Evolutionary conservation across 2,329 filamentous ascomycete genomes (phyloP).

Genomic region (Shiraia sp.): DNA sequence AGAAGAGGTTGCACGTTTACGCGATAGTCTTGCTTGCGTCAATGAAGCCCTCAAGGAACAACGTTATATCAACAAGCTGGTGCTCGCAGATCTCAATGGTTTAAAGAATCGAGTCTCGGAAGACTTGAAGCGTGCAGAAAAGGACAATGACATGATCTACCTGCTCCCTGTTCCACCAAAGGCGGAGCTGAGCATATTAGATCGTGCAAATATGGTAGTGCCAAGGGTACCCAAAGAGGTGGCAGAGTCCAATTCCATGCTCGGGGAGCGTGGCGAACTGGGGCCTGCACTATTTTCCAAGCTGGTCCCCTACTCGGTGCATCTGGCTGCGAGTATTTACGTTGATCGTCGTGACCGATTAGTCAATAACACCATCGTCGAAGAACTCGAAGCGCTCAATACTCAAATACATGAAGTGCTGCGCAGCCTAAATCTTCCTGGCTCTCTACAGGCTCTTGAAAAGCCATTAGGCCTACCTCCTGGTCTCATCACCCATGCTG

Average conservation of each 20-base stretch:
- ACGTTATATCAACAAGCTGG: conserved; percentile 77
- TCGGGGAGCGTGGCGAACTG: conserved; percentile 80
- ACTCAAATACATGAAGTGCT: conserved; percentile 77
- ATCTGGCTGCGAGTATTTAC: conserved; percentile 93
- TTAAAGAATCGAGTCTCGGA: conserved; percentile 82
- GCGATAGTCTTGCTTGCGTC: conserved; percentile 80
- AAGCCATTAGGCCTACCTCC: conserved; percentile 91
- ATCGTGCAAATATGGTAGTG: conserved; percentile 86
- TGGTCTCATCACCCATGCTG: conserved; percentile 82
- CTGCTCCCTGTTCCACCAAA: conserved; percentile 85
- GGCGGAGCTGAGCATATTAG: conserved; percentile 81
- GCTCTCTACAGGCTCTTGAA: conserved; percentile 90
- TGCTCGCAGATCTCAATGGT: conserved; percentile 79
- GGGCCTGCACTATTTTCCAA: conserved; percentile 86
- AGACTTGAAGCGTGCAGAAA: conserved; percentile 88
- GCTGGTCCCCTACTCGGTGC: conserved; percentile 92
- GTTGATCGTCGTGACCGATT: conserved; percentile 88
- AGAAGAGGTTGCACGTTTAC: conserved; percentile 86
- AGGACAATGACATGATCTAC: conserved; percentile 96
- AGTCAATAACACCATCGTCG: conserved; percentile 84
- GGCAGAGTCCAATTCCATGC: conserved; percentile 74
- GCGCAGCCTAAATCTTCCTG: conserved; percentile 82
- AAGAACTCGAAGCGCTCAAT: conserved; percentile 80
- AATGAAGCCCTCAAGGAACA: conserved; percentile 85
- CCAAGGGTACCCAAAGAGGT: conserved; percentile 80